phyloP scores from a whole-genome alignment of 139 green algal genomes.

The Tetraselmis chui region DNA sequence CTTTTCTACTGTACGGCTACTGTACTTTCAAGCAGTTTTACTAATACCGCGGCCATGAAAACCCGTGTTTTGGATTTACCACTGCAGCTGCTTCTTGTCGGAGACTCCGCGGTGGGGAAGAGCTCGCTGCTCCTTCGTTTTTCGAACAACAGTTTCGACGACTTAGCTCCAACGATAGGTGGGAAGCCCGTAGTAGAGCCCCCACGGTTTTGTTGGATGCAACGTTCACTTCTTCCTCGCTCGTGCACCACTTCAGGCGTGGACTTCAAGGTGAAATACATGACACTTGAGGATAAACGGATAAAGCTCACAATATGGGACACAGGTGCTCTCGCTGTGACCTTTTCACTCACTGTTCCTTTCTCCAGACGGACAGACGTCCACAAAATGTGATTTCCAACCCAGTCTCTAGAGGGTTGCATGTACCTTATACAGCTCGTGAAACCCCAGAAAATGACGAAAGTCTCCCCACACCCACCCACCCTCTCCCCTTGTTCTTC shows the following conservation, averaged over 20 bases:
- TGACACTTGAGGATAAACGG: conserved; percentile 64
- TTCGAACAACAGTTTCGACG: conserved; percentile 73
- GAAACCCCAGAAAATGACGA: too few relatives aligned
- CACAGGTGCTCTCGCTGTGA: too few relatives aligned
- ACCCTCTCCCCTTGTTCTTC: background rate
- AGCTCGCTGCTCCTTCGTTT: conserved; percentile 83
- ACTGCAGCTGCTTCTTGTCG: conserved; percentile 79
- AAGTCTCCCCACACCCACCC: too few relatives aligned
- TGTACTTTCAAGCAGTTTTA: background rate
- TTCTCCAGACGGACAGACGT: too few relatives aligned
- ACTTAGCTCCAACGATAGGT: conserved; percentile 77
- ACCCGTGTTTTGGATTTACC: background rate
- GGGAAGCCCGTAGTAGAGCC: background rate
- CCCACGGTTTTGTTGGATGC: conserved; percentile 9
- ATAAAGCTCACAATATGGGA: conserved; percentile 94
- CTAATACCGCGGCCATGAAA: background rate
- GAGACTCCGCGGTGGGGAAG: conserved; percentile 87
- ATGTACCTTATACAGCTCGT: too few relatives aligned
- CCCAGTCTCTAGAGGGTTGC: background rate
- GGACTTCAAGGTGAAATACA: conserved; percentile 91
- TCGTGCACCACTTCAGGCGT: conserved; percentile 58
- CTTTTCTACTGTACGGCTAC: background rate
- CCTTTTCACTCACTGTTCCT: too few relatives aligned
- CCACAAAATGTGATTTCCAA: background rate
- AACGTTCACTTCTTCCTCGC: background rate